Conservation (phyloP, 1,139 yeast genomes). For the Blastobotrys persicus region DNA sequence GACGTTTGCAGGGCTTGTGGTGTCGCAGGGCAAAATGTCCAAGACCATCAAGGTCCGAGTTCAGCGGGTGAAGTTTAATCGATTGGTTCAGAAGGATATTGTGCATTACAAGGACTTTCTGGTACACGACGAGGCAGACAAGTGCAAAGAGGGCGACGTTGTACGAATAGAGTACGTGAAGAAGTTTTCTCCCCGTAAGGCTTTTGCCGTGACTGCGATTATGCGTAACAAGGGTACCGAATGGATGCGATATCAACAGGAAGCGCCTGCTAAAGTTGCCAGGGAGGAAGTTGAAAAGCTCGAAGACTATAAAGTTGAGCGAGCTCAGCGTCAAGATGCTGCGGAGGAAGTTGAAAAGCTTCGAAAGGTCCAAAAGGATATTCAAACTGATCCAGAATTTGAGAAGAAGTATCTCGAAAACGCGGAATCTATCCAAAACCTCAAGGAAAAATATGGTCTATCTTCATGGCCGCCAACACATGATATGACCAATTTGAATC, state of each 20-base stretch:
- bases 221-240: conserved; percentile 87
- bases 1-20: conserved; percentile 86
- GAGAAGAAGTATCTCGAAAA: conserved; percentile 13
- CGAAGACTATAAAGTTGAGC: conserved; percentile 41
- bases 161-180: conserved; percentile 91
- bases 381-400: conserved; percentile 11
- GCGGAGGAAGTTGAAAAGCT: conserved; percentile 31
- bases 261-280: conserved; percentile 65
- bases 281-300: conserved; percentile 58
- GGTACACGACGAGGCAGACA: conserved; percentile 90
- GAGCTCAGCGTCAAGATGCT: conserved; percentile 31
- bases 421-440: conserved; percentile 40
- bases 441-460: conserved; percentile 51
- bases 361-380: conserved; percentile 18
- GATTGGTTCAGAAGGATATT: conserved; percentile 48
- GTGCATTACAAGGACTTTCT: conserved; percentile 77
- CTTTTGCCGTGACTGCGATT: conserved; percentile 92
- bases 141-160: conserved; percentile 92
- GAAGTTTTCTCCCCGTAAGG: conserved; percentile 77
- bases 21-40: conserved; percentile 93
- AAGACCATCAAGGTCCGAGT: conserved; percentile 95
- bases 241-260: conserved; percentile 73
- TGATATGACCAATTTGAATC: conserved; percentile 31
- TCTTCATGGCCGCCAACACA: conserved; percentile 56
- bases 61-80: conserved; percentile 41